A percentile compares a stretch with the other conserved stretches of the same genome.
phyloP scores from a whole-genome alignment of 352 stramenopile genomes.

The Globisporangium middletonii region DNA sequence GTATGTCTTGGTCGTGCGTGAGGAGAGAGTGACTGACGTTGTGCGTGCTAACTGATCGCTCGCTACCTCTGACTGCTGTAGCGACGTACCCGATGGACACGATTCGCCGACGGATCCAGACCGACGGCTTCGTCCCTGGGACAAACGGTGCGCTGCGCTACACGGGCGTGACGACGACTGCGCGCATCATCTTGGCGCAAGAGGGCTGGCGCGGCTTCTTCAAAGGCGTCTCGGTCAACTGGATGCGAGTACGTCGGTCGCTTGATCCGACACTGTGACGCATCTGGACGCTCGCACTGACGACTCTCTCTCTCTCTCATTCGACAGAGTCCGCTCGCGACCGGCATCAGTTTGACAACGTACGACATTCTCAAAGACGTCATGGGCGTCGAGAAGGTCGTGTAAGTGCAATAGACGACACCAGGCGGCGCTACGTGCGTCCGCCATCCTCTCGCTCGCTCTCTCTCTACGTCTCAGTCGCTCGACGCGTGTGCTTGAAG shows the following conservation, averaged over 20 bases:
- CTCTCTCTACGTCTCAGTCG: constrained; percentile 1
- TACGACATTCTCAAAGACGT: constrained; percentile 86
- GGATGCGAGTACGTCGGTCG: constrained; percentile 60
- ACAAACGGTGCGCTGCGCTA: constrained; percentile 43
- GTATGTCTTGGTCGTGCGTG: too few relatives aligned
- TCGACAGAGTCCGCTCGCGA: constrained; percentile 72
- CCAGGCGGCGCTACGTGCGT: not conserved
- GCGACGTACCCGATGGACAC: constrained; percentile 84
- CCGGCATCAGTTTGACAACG: constrained; percentile 79
- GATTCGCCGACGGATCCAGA: constrained; percentile 78
- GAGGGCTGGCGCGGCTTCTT: constrained; percentile 83
- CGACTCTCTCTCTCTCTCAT: constrained; percentile 3
- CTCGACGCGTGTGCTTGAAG: constrained; percentile 8
- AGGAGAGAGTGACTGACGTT: too few relatives aligned
- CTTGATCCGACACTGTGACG: not conserved
- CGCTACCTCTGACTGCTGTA: too few relatives aligned
- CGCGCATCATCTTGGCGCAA: constrained; percentile 58
- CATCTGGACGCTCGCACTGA: not conserved
- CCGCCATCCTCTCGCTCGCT: constrained; percentile 3
- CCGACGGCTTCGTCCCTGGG: constrained; percentile 67
- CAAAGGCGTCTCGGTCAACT: constrained; percentile 85
- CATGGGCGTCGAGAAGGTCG: constrained; percentile 68
- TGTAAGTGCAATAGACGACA: constrained; percentile 35
- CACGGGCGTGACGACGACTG: constrained; percentile 58
- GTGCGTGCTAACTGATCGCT: too few relatives aligned